Percentiles rank a stretch among this genome's conserved stretches.
Conservation (phyloP, 1,139 yeast genomes). For the Geotrichum reessii region DNA sequence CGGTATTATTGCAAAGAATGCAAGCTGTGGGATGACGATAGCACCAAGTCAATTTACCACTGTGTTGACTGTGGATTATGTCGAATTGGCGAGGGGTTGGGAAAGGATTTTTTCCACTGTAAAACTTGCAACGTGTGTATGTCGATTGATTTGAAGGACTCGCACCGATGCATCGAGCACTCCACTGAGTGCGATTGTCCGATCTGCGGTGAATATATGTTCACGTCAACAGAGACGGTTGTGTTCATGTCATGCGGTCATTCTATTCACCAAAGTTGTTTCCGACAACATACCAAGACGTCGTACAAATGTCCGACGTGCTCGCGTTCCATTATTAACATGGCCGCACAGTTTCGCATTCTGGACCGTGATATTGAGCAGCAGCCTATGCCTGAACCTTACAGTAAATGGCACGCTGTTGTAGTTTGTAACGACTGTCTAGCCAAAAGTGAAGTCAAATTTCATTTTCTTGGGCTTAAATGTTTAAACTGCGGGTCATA, state of each 20-base stretch:
- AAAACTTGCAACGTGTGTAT: constrained; percentile 86
- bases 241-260: constrained; percentile 95
- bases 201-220: constrained; percentile 85
- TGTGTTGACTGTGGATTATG: constrained; percentile 93
- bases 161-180: constrained; percentile 78
- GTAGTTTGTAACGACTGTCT: constrained; percentile 85
- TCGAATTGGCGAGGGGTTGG: constrained; percentile 79
- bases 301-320: constrained; percentile 90
- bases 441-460: constrained; percentile 68
- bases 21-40: constrained; percentile 69
- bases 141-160: constrained; percentile 67
- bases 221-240: constrained; percentile 76
- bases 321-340: constrained; percentile 73
- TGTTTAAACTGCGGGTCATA: constrained; percentile 84
- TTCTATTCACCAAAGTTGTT: constrained; percentile 83
- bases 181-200: constrained; percentile 91
- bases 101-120: constrained; percentile 87
- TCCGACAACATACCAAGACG: constrained; percentile 69
- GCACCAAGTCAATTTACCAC: constrained; percentile 76
- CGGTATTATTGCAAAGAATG: constrained; percentile 73
- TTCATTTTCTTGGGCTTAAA: constrained; percentile 80
- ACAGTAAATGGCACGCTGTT: constrained; percentile 67
- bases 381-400: constrained; percentile 77
- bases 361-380: constrained; percentile 74
- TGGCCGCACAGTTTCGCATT: constrained; percentile 82